These are phyloP conservation scores for Alnus rubra DNA, from an alignment of 306 rosid species.

Conservation along the genomic window DNA sequence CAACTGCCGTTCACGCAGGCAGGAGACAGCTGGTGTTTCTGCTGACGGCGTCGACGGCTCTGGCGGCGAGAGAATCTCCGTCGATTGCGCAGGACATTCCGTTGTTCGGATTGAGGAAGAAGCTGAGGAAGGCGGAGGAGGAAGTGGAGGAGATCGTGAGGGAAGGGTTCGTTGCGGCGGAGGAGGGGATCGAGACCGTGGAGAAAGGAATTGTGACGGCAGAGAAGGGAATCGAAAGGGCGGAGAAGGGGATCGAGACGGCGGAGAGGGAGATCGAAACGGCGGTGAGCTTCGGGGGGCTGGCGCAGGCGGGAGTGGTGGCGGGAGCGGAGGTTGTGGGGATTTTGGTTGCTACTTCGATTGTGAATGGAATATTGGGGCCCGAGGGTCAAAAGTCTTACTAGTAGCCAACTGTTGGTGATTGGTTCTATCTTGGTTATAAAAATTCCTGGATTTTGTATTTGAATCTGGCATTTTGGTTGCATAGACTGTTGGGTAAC, in stretches of 20 bases:
- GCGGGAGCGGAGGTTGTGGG: conserved; percentile 75
- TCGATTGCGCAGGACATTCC: conserved; percentile 64
- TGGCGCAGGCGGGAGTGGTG: conserved; percentile 79
- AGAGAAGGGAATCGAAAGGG: conserved; percentile 49
- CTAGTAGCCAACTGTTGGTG: not conserved
- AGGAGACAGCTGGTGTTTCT: conserved; percentile 60
- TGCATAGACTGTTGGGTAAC: not conserved
- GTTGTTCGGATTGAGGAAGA: conserved; percentile 73
- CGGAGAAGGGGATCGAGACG: conserved; percentile 47
- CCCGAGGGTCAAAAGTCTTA: conserved; percentile 57
- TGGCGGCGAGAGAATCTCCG: conserved; percentile 40
- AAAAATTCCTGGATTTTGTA: not conserved
- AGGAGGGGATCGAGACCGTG: conserved; percentile 49
- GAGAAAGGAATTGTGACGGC: conserved; percentile 44
- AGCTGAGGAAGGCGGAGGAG: conserved; percentile 66
- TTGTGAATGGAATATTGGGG: conserved; percentile 81
- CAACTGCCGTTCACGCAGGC: conserved; percentile 16
- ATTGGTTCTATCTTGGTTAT: not conserved
- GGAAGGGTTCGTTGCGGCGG: conserved; percentile 80
- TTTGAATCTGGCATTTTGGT: conserved; percentile 25
- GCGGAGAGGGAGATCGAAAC: conserved; percentile 57
- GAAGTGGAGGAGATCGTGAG: conserved; percentile 68
- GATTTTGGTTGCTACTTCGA: conserved; percentile 61
- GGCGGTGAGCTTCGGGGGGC: conserved; percentile 55
- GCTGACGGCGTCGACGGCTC: conserved; percentile 51